phyloP scores from a whole-genome alignment of 768 basidiomycete species.

The Sarcomyxa edulis region DNA sequence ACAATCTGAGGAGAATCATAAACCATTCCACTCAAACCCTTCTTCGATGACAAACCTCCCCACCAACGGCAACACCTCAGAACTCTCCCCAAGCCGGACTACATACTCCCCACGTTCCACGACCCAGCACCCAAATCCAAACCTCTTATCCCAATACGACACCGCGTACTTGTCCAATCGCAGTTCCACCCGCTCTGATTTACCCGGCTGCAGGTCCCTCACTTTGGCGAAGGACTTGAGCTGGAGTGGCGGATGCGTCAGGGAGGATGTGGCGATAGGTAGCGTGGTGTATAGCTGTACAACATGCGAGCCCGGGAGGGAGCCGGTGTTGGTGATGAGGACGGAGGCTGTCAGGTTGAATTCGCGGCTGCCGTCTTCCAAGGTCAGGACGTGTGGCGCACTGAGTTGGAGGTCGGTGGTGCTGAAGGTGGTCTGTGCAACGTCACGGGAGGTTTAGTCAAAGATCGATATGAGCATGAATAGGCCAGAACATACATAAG shows the following conservation, averaged over 20 bases:
- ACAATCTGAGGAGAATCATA: too few species aligned
- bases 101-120: constrained; percentile 46
- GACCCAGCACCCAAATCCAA: constrained; percentile 37
- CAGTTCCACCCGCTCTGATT: constrained; percentile 33
- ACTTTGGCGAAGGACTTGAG: constrained; percentile 63
- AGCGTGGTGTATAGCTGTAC: constrained; percentile 64
- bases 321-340: constrained; percentile 61
- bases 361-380: too few species aligned
- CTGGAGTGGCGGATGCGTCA: constrained; percentile 53
- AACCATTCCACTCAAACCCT: constrained; percentile 24
- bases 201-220: constrained; percentile 32
- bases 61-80: constrained; percentile 21
- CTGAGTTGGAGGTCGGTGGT: constrained; percentile 35
- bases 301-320: constrained; percentile 55
- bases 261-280: constrained; percentile 36
- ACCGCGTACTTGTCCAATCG: constrained; percentile 64
- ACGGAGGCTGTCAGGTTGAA: too few species aligned
- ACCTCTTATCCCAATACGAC: constrained; percentile 59
- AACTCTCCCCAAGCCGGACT: constrained; percentile 40
- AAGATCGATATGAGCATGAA: too few species aligned
- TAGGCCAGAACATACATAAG: too few species aligned
- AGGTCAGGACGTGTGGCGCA: too few species aligned
- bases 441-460: constrained; percentile 41
- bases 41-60: constrained; percentile 16
- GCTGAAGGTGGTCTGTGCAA: constrained; percentile 46